Percentiles rank a stretch among this genome's conserved stretches.
Evolutionary conservation across 192 early-diverging fungal species (phyloP).

Genomic region (Hyaloraphidium curvatum): DNA sequence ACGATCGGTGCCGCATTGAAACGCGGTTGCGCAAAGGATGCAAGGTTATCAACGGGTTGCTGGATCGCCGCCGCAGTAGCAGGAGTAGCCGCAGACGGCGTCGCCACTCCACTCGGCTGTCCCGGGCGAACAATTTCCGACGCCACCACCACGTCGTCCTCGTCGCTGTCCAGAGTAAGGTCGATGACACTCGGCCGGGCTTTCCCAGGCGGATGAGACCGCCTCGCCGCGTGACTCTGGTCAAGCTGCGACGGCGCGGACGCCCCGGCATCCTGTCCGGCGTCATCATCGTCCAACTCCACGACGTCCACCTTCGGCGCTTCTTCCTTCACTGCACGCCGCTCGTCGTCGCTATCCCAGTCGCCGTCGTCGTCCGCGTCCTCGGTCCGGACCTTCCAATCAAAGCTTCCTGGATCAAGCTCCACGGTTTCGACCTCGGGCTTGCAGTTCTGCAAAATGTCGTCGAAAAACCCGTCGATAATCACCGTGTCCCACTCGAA

Average conservation of each 20-base stretch:
- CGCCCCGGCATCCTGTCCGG: background rate
- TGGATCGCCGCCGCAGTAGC: background rate
- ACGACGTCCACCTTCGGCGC: background rate
- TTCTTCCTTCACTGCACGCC: too few species aligned
- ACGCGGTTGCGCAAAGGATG: background rate
- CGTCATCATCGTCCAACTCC: background rate
- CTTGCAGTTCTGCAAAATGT: constrained; percentile 17
- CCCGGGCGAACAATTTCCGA: background rate
- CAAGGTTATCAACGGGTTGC: background rate
- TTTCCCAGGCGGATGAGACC: too few species aligned
- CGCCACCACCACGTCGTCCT: background rate
- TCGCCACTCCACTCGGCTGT: background rate
- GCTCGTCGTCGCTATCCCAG: background rate
- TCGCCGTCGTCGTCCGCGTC: background rate
- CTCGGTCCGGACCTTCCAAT: background rate
- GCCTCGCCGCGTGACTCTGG: too few species aligned
- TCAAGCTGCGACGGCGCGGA: background rate
- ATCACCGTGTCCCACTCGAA: constrained; percentile 37
- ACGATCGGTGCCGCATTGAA: background rate
- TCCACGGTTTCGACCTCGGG: constrained; percentile 5
- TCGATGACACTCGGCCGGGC: too few species aligned
- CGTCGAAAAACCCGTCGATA: constrained; percentile 41
- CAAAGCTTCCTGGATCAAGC: background rate
- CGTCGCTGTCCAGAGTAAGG: constrained; percentile 2
- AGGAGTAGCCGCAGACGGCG: background rate